Evolutionary conservation across 352 stramenopile species (phyloP).

Genomic region (Pythium grandisporangium): DNA sequence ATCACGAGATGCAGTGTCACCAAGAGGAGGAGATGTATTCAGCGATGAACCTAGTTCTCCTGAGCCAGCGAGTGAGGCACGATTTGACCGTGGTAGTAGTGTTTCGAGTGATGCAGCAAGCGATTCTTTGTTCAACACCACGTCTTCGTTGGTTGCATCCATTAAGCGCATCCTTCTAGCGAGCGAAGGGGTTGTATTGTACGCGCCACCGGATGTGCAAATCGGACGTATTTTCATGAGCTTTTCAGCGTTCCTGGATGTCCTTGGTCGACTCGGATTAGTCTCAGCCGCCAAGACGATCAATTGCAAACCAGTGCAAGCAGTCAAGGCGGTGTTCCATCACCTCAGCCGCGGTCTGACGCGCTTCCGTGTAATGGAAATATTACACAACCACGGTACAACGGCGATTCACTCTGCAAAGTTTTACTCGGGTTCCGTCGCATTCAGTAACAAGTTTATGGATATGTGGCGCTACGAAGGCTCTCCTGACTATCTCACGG

Average conservation of each 20-base stretch:
- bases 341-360: conserved; percentile 61
- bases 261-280: conserved; percentile 42
- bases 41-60: too few relatives aligned
- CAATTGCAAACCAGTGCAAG: conserved; percentile 37
- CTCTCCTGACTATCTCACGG: conserved; percentile 64
- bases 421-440: conserved; percentile 62
- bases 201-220: conserved; percentile 28
- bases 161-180: conserved; percentile 34
- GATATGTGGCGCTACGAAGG: conserved; percentile 77
- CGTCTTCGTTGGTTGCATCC: conserved; percentile 5
- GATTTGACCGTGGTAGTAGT: background rate
- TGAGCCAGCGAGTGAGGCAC: background rate
- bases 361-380: conserved; percentile 49
- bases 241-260: conserved; percentile 61
- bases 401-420: conserved; percentile 54
- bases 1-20: too few relatives aligned
- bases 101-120: background rate
- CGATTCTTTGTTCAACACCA: conserved; percentile 1
- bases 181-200: conserved; percentile 41
- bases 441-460: conserved; percentile 76
- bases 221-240: conserved; percentile 59
- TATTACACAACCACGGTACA: conserved; percentile 56
- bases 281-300: conserved; percentile 36
- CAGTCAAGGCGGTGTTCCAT: conserved; percentile 70
- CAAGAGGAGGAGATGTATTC: too few relatives aligned